phyloP scores from a whole-genome alignment of 164 flowering plant species.

The Annona squamosa region DNA sequence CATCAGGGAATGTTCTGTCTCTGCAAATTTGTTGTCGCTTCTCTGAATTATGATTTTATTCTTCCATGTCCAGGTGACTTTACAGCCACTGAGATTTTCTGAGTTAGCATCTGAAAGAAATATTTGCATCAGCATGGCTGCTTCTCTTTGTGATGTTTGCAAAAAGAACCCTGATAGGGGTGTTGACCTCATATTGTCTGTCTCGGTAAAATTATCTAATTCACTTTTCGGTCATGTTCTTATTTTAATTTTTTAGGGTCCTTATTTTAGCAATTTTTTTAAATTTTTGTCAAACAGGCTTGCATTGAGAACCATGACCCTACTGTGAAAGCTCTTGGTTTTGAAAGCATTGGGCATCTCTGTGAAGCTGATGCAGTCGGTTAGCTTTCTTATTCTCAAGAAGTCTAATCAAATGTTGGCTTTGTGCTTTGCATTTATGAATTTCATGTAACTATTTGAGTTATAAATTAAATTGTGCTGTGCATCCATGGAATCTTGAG shows the following conservation, averaged over 20 bases:
- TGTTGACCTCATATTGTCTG: conserved; percentile 89
- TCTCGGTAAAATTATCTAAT: conserved; percentile 44
- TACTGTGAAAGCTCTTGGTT: conserved; percentile 64
- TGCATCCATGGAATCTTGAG: background rate
- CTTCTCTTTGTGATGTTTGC: conserved; percentile 83
- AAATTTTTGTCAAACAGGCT: conserved; percentile 41
- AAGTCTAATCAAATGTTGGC: background rate
- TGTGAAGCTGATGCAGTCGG: conserved; percentile 99
- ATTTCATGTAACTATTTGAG: background rate
- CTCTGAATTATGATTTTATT: background rate
- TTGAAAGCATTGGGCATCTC: conserved; percentile 79
- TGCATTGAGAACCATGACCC: conserved; percentile 77
- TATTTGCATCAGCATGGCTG: conserved; percentile 72
- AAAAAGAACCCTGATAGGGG: conserved; percentile 87
- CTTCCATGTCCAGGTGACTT: conserved; percentile 34
- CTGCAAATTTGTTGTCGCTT: background rate
- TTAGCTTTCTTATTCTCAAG: conserved; percentile 20
- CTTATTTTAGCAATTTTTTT: background rate
- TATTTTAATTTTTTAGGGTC: conserved; percentile 1
- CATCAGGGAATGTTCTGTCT: background rate
- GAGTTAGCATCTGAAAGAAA: conserved; percentile 38
- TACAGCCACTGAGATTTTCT: conserved; percentile 50
- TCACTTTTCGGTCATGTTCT: conserved; percentile 4
- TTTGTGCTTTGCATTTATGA: conserved; percentile 5
- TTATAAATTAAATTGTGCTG: background rate